A percentile compares a stretch with the other conserved stretches of the same genome.
Conservation (phyloP, 83 land plant species). For the Larix sibirica region DNA sequence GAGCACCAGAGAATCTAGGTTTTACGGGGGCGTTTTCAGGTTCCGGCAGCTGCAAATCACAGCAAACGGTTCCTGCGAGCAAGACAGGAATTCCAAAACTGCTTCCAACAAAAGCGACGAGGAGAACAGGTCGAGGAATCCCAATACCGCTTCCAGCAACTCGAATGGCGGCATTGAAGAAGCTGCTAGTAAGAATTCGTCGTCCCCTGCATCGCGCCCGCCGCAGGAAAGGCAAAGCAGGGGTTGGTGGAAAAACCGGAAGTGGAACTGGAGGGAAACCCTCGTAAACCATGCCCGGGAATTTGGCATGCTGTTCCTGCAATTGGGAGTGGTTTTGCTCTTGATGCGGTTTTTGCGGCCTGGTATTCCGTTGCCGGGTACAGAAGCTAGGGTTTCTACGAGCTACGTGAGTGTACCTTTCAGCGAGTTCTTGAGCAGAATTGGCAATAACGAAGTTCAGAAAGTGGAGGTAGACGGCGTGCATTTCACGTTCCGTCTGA, state of each 20-base stretch:
- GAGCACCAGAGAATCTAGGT: constrained; percentile 1
- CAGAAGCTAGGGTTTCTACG: constrained; percentile 51
- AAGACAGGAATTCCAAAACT: constrained; percentile 29
- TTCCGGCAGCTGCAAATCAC: constrained; percentile 4
- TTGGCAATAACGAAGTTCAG: constrained; percentile 76
- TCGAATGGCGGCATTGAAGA: constrained; percentile 1
- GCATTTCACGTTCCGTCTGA: constrained; percentile 83
- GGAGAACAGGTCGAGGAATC: constrained; percentile 8
- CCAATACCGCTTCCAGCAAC: neutral
- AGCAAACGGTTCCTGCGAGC: constrained; percentile 35
- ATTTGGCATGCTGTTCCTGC: constrained; percentile 71
- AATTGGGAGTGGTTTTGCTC: constrained; percentile 74
- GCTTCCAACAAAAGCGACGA: constrained; percentile 11
- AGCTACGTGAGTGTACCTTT: constrained; percentile 85
- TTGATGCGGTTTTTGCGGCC: constrained; percentile 86
- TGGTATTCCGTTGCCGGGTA: constrained; percentile 78
- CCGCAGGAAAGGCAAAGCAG: constrained; percentile 29
- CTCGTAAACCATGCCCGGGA: constrained; percentile 67
- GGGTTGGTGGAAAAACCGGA: constrained; percentile 60
- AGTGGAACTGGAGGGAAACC: constrained; percentile 67
- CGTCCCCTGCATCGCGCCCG: constrained; percentile 7
- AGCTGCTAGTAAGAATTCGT: constrained; percentile 3
- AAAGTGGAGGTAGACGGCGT: constrained; percentile 98
- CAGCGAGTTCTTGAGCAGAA: constrained; percentile 86
- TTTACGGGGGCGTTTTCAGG: constrained; percentile 13